A percentile compares a stretch with the other conserved stretches of the same genome.
Conservation (phyloP, 768 basidiomycete genomes). For the Candolleomyces eurysporus region DNA sequence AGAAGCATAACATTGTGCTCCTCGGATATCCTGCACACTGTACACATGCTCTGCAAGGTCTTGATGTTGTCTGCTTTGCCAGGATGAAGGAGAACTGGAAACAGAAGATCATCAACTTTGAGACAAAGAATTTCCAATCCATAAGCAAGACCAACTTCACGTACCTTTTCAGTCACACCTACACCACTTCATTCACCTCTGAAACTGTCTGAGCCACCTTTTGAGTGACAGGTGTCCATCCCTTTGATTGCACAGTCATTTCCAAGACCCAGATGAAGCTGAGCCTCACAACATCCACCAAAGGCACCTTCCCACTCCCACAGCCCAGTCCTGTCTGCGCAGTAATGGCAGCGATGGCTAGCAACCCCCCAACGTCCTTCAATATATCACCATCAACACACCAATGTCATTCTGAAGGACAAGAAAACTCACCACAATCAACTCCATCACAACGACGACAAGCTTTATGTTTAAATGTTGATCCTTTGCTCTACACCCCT, state of each 20-base stretch:
- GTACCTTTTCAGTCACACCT: constrained; percentile 23
- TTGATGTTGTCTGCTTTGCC: constrained; percentile 42
- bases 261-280: constrained; percentile 25
- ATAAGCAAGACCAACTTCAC: constrained; percentile 26
- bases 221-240: constrained; percentile 25
- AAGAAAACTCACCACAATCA: too few relatives aligned
- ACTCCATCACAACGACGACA: too few relatives aligned
- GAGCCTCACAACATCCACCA: constrained; percentile 22
- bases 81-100: constrained; percentile 30
- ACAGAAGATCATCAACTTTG: constrained; percentile 21
- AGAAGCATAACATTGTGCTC: constrained; percentile 32
- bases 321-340: constrained; percentile 22
- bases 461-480: too few relatives aligned
- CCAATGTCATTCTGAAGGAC: too few relatives aligned
- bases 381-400: too few relatives aligned
- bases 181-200: constrained; percentile 22
- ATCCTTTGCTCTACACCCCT: constrained; percentile 16
- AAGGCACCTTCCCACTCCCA: constrained; percentile 21
- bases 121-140: constrained; percentile 14
- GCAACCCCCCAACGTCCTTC: background rate
- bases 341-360: constrained; percentile 12
- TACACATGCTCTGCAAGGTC: constrained; percentile 37
- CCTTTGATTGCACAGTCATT: constrained; percentile 27
- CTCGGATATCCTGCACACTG: constrained; percentile 33
- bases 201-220: constrained; percentile 27